These are phyloP conservation scores for Agrostemma githago DNA, from an alignment of 148 eudicot species.

Conservation along the genomic window DNA sequence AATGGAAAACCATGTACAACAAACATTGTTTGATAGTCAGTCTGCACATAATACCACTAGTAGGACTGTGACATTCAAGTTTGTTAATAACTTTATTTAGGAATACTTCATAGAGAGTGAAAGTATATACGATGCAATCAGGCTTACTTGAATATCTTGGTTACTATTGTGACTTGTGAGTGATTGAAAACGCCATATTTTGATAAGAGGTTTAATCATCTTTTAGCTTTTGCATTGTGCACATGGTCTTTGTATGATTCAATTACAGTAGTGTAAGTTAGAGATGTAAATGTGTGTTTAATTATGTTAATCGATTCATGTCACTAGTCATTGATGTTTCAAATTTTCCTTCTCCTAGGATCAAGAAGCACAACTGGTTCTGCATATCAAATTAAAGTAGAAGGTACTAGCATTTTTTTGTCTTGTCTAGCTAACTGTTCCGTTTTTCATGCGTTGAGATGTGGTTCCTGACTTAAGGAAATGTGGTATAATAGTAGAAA, in stretches of 20 bases:
- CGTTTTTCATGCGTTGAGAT: background rate
- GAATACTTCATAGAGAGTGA: no score
- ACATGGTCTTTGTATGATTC: background rate
- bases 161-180: background rate
- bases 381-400: conserved; percentile 81
- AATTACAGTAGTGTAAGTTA: background rate
- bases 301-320: background rate
- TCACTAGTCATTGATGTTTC: conserved; percentile 1
- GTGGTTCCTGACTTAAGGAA: background rate
- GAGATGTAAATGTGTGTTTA: background rate
- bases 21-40: background rate
- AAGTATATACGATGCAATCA: no score
- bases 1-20: background rate
- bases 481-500: background rate
- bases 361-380: conserved; percentile 78
- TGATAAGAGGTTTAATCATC: background rate
- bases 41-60: background rate
- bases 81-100: background rate
- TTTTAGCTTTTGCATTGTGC: background rate
- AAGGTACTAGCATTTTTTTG: conserved; percentile 43
- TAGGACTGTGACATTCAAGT: background rate
- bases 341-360: conserved; percentile 39
- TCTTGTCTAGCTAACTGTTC: background rate
- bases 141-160: background rate
- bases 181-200: background rate